Evolutionary conservation across 306 rosid genomes (phyloP), one percentile per base, ranked within the genome.

Genomic region (Quercus glauca): DNA sequence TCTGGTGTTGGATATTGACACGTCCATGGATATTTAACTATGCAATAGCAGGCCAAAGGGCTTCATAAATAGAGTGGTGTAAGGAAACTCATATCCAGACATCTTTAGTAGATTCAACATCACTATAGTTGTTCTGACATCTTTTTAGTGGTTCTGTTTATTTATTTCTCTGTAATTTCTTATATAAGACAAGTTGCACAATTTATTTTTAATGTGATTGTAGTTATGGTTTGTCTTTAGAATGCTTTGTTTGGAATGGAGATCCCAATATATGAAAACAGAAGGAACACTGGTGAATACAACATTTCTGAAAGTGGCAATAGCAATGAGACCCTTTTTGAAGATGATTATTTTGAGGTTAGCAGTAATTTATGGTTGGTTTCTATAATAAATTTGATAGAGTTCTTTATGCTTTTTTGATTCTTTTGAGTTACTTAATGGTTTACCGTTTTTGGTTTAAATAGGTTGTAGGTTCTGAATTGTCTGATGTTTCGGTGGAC

Each of bases 171-270:
- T 25, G 80, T 21, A 61, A 35, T 69, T 37, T 76, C 29, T 78
- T 74, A 19, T 53, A 5, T 70, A 35, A 51, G 43, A 7, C 33
- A 74, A 77, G 21, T 76, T 77, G 65, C 56, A 9, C 20, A 71
- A 59, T 72, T 77, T 63, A 81, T 76, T 77, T 68, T 69, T 82
- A 67, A 86, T 58, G 71, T 73, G 33, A 19, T 76, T 76, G 35
- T 75, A 74, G 77, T 79, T 51, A 35, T 67, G 51, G 10, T 33
- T 67, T 67, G 19, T 83, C 79, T 76, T 77, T 90, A 92, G 98
- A 94, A 79, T 80, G 99, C 76, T 85, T 86, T 94, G 77, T 85
- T 94, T 74, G 97, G 95, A 82, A 92, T 90, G 93, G 99, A 94
- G 73, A 84, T 89, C 78, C 92, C 93, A 75, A 74, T 79, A 37